Percentiles rank a stretch among this genome's conserved stretches.
phyloP scores from a whole-genome alignment of 495 filamentous ascomycete species.

The Penicillium flavigenum region DNA sequence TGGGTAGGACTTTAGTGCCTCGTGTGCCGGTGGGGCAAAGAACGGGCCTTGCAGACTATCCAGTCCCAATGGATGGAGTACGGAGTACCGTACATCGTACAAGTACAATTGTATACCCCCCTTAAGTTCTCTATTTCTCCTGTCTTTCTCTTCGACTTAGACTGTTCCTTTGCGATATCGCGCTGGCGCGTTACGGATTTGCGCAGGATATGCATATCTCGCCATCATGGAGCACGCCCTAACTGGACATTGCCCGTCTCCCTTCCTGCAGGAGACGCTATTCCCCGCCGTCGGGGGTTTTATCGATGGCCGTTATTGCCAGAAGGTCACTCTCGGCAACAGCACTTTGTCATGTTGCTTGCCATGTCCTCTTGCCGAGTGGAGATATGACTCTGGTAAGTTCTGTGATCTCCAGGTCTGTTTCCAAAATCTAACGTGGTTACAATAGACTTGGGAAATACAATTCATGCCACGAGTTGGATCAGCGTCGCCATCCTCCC shows the following conservation, averaged over 20 bases:
- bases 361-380: conserved; percentile 84
- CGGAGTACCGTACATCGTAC: background rate
- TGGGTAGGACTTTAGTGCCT: background rate
- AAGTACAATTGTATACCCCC: background rate
- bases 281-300: conserved; percentile 65
- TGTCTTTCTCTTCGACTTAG: background rate
- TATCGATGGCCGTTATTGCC: conserved; percentile 64
- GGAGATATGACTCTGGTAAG: conserved; percentile 76
- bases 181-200: conserved; percentile 30
- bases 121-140: background rate
- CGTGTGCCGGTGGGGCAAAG: conserved; percentile 10
- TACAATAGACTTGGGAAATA: conserved; percentile 57
- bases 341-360: conserved; percentile 68
- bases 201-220: conserved; percentile 21
- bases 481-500: conserved; percentile 72
- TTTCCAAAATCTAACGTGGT: conserved; percentile 16
- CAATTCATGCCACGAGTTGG: conserved; percentile 69
- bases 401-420: conserved; percentile 3
- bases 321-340: conserved; percentile 45
- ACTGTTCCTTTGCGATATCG: conserved; percentile 14
- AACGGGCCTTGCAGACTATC: conserved; percentile 4
- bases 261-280: conserved; percentile 59
- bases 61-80: conserved; percentile 1
- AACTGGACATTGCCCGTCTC: conserved; percentile 57
- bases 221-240: conserved; percentile 30